Percentiles rank a stretch among this genome's conserved stretches.
Conservation (phyloP, 805 yeast genomes). For the Sugiyamaella americana region DNA sequence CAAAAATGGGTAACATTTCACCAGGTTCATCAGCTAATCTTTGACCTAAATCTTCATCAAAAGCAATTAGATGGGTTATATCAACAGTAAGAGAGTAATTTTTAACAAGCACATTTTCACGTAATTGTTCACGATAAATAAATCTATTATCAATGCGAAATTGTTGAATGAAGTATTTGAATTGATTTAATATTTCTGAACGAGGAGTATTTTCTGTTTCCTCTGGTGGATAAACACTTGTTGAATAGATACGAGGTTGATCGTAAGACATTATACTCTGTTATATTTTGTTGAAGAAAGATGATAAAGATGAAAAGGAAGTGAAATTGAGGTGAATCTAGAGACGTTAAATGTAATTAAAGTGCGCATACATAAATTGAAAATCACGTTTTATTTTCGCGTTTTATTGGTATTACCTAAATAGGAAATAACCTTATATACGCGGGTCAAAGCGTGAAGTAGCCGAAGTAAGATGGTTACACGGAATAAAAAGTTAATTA, state of each 20-base stretch:
- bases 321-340: no score
- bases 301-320: no score
- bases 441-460: no score
- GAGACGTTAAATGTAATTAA: no score
- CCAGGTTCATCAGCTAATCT: slow-evolving; percentile 79
- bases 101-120: slow-evolving; percentile 77
- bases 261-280: slow-evolving; percentile 41
- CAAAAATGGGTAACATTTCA: slow-evolving; percentile 76
- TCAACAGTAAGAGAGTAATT: slow-evolving; percentile 68
- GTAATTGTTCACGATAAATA: slow-evolving; percentile 73
- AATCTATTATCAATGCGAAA: slow-evolving; percentile 79
- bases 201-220: slow-evolving; percentile 42
- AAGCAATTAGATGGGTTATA: slow-evolving; percentile 78
- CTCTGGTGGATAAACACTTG: slow-evolving; percentile 80
- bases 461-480: no score
- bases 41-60: slow-evolving; percentile 84
- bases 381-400: no score
- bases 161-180: slow-evolving; percentile 75
- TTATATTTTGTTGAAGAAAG: no score
- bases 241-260: slow-evolving; percentile 37
- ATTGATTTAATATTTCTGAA: slow-evolving; percentile 35
- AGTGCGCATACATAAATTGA: no score
- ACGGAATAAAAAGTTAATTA: no score
- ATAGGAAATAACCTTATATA: no score
- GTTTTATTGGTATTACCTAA: no score